A percentile compares a stretch with the other conserved stretches of the same genome.
Evolutionary conservation across 179 eudicot genomes (phyloP).

Genomic region (Silene coronaria): DNA sequence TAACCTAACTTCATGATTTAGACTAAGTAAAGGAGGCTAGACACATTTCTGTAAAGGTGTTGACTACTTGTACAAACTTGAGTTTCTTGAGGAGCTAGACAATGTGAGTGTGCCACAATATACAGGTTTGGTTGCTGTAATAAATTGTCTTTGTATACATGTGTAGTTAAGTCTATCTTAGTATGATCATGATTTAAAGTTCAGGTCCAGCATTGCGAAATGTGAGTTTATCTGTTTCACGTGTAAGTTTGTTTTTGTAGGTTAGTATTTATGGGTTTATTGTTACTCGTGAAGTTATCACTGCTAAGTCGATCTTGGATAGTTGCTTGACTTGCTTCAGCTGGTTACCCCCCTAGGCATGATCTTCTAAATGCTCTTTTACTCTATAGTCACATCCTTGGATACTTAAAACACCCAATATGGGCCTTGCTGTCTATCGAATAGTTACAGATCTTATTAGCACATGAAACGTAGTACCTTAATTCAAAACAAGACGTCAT

Average conservation of each 20-base stretch:
- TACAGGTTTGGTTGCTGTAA: background rate
- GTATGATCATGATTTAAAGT: background rate
- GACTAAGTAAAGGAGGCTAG: background rate
- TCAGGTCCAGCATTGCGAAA: background rate
- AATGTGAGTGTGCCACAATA: background rate
- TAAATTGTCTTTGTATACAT: too few species aligned
- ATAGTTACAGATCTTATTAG: background rate
- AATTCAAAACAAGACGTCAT: background rate
- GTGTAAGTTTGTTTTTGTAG: background rate
- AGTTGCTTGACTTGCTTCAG: background rate
- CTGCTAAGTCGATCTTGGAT: background rate
- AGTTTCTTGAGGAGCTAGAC: background rate
- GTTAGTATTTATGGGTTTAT: background rate
- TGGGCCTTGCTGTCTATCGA: background rate
- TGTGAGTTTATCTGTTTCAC: background rate
- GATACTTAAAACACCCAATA: too few species aligned
- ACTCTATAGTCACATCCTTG: background rate
- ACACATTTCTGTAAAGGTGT: background rate
- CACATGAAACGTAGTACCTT: background rate
- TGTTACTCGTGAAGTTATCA: background rate
- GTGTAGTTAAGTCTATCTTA: background rate
- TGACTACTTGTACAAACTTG: background rate
- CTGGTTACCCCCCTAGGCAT: background rate
- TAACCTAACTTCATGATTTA: background rate
- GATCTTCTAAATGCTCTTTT: background rate